These are phyloP conservation scores for Diaporthe sp. DNA, from an alignment of 2,329 filamentous ascomycete genomes.

Conservation along the genomic window DNA sequence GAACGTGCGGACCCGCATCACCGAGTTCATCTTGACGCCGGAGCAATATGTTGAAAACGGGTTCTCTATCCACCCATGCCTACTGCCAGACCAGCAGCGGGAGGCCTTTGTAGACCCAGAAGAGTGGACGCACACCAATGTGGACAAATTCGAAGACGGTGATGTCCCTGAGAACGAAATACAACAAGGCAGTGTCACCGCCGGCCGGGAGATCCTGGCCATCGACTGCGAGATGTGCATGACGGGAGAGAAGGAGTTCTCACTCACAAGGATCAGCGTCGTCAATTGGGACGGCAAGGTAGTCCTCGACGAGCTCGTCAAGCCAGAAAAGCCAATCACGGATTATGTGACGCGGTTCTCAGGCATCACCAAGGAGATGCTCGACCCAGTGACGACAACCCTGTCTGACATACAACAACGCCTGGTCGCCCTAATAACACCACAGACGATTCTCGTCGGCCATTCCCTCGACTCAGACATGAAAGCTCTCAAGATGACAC, in stretches of 20 bases:
- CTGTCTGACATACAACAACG: constrained; percentile 85
- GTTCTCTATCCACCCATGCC: constrained; percentile 85
- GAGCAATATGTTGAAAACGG: constrained; percentile 87
- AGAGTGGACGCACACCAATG: constrained; percentile 87
- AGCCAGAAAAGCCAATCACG: constrained; percentile 87
- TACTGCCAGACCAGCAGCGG: constrained; percentile 71
- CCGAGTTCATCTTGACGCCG: constrained; percentile 79
- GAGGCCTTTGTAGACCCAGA: constrained; percentile 67
- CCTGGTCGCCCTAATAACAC: constrained; percentile 79
- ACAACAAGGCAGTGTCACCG: constrained; percentile 85
- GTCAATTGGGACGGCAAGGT: constrained; percentile 87
- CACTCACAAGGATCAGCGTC: constrained; percentile 90
- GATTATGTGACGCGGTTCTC: constrained; percentile 95
- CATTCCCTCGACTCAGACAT: constrained; percentile 89
- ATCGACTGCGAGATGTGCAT: constrained; percentile 99
- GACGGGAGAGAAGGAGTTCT: constrained; percentile 82
- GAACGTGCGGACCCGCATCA: constrained; percentile 84
- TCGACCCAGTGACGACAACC: constrained; percentile 86
- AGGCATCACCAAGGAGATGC: constrained; percentile 89
- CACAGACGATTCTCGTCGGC: constrained; percentile 80
- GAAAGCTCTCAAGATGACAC: constrained; percentile 85
- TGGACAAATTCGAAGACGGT: constrained; percentile 76
- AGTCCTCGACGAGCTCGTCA: constrained; percentile 91
- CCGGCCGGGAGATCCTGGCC: constrained; percentile 82
- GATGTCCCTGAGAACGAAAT: constrained; percentile 78